These are phyloP conservation scores for Diversispora epigaea DNA, from an alignment of 192 early-diverging fungal species.

Conservation along the genomic window DNA sequence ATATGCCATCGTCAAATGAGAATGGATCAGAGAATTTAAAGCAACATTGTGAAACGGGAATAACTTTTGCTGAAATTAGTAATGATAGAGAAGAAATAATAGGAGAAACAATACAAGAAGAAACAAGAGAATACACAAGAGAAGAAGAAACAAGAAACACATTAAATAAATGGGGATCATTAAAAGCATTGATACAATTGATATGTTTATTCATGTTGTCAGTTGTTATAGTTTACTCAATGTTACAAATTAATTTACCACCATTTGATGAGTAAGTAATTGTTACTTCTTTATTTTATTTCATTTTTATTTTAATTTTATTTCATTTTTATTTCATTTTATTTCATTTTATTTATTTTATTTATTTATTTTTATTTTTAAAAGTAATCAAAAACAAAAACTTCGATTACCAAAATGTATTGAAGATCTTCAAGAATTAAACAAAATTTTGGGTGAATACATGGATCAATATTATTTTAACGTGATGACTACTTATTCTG, in stretches of 20 bases:
- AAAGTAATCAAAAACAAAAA: conserved; percentile 48
- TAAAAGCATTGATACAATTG: conserved; percentile 13
- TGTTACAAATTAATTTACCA: conserved; percentile 6
- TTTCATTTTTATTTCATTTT: background rate
- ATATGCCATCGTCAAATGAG: no score
- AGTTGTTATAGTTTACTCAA: conserved; percentile 1
- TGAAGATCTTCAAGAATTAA: conserved; percentile 49
- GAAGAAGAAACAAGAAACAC: no score
- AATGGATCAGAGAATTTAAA: no score
- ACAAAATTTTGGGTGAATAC: conserved; percentile 48
- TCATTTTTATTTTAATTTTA: background rate
- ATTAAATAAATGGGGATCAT: background rate
- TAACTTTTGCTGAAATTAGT: no score
- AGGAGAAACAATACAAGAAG: no score
- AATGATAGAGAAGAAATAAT: no score
- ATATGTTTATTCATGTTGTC: conserved; percentile 3
- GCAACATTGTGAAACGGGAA: no score
- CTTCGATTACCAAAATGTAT: conserved; percentile 52
- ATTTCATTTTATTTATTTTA: background rate
- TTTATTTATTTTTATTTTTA: conserved; percentile 9
- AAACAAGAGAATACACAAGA: no score
- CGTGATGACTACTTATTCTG: conserved; percentile 49
- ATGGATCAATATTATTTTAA: conserved; percentile 53
- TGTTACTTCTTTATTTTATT: background rate
- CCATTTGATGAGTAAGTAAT: conserved; percentile 20